These are phyloP conservation scores for Sclerotinia spermophila DNA, from an alignment of 2,329 filamentous ascomycete genomes.

Conservation along the genomic window DNA sequence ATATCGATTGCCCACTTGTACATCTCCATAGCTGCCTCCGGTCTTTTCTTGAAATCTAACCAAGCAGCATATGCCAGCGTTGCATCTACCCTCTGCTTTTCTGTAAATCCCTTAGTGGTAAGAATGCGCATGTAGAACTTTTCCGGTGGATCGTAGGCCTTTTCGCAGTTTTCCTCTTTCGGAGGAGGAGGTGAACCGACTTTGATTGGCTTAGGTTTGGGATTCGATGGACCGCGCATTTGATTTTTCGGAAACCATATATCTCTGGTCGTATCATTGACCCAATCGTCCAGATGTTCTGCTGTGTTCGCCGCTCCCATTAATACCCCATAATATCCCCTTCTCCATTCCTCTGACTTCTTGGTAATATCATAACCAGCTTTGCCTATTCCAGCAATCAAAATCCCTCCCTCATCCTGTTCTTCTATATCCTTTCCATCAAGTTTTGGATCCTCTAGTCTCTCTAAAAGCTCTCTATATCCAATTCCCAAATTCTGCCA, in stretches of 20 bases:
- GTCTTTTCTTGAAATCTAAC: conserved; percentile 70
- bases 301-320: conserved; percentile 73
- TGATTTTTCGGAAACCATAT: conserved; percentile 68
- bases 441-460: conserved; percentile 64
- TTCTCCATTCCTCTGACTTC: conserved; percentile 79
- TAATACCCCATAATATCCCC: conserved; percentile 79
- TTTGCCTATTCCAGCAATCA: conserved; percentile 52
- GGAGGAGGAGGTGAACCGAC: conserved; percentile 60
- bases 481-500: conserved; percentile 66
- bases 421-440: conserved; percentile 63
- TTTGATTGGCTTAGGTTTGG: conserved; percentile 69
- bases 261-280: conserved; percentile 63
- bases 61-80: conserved; percentile 81
- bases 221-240: conserved; percentile 80
- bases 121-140: conserved; percentile 78
- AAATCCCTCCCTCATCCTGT: conserved; percentile 50
- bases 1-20: conserved; percentile 75
- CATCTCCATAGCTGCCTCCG: conserved; percentile 65
- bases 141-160: conserved; percentile 67
- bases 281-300: conserved; percentile 77
- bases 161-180: conserved; percentile 70
- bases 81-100: conserved; percentile 76
- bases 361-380: conserved; percentile 39
- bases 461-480: conserved; percentile 55
- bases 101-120: conserved; percentile 73